Evolutionary conservation across 192 early-diverging fungal species (phyloP).

Genomic region (Umbelopsis isabellina): DNA sequence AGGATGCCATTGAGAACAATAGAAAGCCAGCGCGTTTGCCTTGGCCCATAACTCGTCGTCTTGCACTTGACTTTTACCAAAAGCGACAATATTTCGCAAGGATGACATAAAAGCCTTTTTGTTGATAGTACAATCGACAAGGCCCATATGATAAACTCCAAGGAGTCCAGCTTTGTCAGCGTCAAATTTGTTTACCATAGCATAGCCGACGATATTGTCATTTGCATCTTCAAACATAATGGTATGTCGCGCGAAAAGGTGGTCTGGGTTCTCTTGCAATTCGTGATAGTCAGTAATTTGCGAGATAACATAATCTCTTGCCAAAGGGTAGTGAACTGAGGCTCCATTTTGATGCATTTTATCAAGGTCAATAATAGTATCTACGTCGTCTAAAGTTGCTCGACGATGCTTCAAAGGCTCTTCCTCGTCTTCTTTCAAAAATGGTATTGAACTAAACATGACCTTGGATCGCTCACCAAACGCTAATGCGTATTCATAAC

Average conservation of each 20-base stretch:
- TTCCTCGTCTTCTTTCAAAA: background rate
- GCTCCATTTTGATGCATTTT: background rate
- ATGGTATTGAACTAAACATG: background rate
- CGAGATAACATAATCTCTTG: background rate
- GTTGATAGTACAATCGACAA: background rate
- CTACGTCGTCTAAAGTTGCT: background rate
- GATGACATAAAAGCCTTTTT: background rate
- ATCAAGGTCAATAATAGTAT: background rate
- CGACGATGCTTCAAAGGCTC: background rate
- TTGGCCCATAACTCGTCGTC: background rate
- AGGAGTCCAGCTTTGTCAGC: background rate
- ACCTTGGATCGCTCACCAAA: background rate
- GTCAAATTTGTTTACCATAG: background rate
- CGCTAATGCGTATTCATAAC: slow-evolving; percentile 1
- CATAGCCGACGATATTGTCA: slow-evolving; percentile 4
- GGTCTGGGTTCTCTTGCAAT: background rate
- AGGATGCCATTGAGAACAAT: slow-evolving; percentile 18
- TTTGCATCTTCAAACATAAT: background rate
- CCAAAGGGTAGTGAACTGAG: background rate
- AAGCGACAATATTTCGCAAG: background rate
- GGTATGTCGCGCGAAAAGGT: background rate
- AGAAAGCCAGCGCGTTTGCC: background rate
- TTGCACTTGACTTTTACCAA: background rate
- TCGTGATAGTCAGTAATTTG: background rate
- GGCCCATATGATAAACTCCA: background rate